Conservation (phyloP, 2,329 filamentous ascomycete species). For the Botryotinia narcissicola region DNA sequence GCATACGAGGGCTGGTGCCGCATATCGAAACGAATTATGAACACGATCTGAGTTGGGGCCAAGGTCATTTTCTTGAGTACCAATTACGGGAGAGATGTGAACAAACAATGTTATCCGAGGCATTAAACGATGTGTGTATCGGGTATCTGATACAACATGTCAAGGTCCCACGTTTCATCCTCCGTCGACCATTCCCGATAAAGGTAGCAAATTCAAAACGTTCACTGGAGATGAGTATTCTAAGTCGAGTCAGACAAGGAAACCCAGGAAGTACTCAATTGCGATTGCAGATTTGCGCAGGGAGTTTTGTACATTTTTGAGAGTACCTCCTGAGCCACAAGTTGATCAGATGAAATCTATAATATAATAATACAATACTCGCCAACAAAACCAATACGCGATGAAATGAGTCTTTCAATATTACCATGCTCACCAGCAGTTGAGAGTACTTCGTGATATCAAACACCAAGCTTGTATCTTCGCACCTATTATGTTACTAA, state of each 20-base stretch:
- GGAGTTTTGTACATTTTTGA: neutral
- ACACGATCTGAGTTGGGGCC: neutral
- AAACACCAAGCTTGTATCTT: conserved; percentile 8
- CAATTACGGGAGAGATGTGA: neutral
- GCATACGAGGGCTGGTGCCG: neutral
- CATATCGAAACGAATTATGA: conserved; percentile 8
- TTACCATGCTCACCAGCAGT: neutral
- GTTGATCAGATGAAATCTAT: conserved; percentile 1
- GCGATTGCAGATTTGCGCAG: neutral
- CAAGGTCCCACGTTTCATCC: conserved; percentile 12
- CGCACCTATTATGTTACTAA: conserved; percentile 1
- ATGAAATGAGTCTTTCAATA: neutral
- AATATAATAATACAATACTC: neutral
- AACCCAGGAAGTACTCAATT: neutral
- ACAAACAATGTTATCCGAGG: conserved; percentile 13
- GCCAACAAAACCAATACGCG: neutral
- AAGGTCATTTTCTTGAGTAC: neutral
- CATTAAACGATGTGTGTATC: conserved; percentile 10
- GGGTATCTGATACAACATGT: conserved; percentile 10
- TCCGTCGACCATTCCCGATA: neutral
- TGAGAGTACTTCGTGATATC: conserved; percentile 1
- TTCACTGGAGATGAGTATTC: neutral
- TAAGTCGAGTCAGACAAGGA: neutral
- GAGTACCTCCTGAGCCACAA: neutral
- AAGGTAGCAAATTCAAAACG: conserved; percentile 2